Base-by-base conservation (phyloP, 768 basidiomycete species). In the Leccinum variicolor region DNA sequence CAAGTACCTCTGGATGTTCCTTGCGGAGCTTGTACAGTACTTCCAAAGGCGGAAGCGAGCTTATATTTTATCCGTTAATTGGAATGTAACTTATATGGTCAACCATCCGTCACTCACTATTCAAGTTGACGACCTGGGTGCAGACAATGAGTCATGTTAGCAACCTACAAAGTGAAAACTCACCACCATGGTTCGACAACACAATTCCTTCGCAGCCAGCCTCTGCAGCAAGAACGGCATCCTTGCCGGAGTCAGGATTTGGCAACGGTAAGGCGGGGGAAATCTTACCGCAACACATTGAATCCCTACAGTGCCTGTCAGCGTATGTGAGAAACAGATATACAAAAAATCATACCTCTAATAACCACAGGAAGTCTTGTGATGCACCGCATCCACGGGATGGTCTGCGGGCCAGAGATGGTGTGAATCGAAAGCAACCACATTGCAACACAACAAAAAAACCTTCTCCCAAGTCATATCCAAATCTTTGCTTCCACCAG, bases 111-210 rank as follows among this genome's bases (percentile, higher is more conserved):
- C 41, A 68, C 83, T 70, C 67, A 90, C 89, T 84, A 91, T 53
- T 94, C 91, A 52, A 94, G 74, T 71, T 94, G 91, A 23, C 93
- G 82, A 43, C 89, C 88, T 64, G 50, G 41, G 28, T 54, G 14
- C 46, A 17, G 31, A 52, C 33, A n/a, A 53, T 61, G 23, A 61
- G 52, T 33, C 46, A 33, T 11, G 7, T 51, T 34, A 23, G 17
- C 13, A 29, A 23, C 48, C 43, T 45, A 5, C 33, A 13, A 50
- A 52, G 6, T 26, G 50, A 15, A 41, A 49, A 17, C 74, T 64
- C 65, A 81, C 92, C 95, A 56, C 95, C 95, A 64, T 98, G 95
- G 62, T 98, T 98, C 1, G 89, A 92, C 8, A 98, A 74, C 55
- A 95, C 78, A 60, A 98, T 92, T 6, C 90, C 95, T 55, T 95